phyloP scores from a whole-genome alignment of 1,284 basidiomycete genomes.

The Trametes pubescens region DNA sequence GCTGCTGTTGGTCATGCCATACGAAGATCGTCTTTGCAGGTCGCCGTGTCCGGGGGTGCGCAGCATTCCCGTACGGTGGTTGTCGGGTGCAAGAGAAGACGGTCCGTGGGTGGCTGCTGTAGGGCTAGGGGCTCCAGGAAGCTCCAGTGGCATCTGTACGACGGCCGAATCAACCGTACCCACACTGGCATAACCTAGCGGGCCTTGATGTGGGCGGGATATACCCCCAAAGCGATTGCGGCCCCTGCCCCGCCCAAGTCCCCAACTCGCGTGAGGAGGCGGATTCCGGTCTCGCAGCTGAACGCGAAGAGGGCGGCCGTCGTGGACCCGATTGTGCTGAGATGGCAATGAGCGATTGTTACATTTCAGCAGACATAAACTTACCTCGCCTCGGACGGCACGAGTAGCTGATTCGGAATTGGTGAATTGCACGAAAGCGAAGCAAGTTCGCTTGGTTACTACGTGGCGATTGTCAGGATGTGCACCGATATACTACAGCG shows the following conservation, averaged over 20 bases:
- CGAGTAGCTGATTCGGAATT: conserved; percentile 64
- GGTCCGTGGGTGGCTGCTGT: too few relatives aligned
- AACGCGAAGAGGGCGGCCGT: conserved; percentile 75
- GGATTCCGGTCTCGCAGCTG: conserved; percentile 53
- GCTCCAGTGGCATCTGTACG: background rate
- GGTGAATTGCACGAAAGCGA: conserved; percentile 78
- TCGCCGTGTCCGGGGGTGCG: background rate
- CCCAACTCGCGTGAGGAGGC: conserved; percentile 38
- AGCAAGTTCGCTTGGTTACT: conserved; percentile 70
- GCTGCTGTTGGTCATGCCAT: conserved; percentile 3
- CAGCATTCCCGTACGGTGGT: background rate
- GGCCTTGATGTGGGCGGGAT: background rate
- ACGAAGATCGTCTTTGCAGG: conserved; percentile 2
- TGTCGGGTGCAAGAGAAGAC: background rate
- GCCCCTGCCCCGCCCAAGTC: conserved; percentile 32
- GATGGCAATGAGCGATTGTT: conserved; percentile 51
- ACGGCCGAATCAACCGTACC: background rate
- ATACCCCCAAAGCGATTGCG: background rate
- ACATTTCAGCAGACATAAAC: conserved; percentile 7
- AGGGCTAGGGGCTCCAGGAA: background rate
- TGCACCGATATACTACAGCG: conserved; percentile 6
- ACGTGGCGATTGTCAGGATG: conserved; percentile 19
- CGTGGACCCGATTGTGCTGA: conserved; percentile 72
- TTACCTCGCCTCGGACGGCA: conserved; percentile 71
- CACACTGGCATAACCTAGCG: background rate